phyloP scores from a whole-genome alignment of 1,139 yeast genomes.

The Protomyces arabidopsidicola region DNA sequence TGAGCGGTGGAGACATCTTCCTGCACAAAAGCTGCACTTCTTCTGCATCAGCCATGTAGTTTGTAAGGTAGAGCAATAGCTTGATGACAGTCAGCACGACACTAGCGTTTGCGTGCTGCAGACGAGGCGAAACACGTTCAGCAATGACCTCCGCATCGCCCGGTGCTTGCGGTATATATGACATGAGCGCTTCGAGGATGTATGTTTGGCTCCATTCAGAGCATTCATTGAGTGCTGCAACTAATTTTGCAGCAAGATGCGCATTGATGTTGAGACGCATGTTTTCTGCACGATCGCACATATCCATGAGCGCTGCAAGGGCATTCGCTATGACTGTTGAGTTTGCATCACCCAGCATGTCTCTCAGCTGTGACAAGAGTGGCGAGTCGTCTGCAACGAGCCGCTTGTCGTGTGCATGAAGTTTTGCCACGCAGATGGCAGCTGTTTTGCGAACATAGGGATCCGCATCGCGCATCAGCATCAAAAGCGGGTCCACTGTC shows the following conservation, averaged over 20 bases:
- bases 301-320: slow-evolving; percentile 60
- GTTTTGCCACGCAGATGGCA: slow-evolving; percentile 62
- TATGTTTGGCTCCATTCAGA: slow-evolving; percentile 81
- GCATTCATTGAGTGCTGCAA: slow-evolving; percentile 49
- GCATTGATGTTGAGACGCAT: slow-evolving; percentile 55
- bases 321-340: slow-evolving; percentile 68
- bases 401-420: slow-evolving; percentile 56
- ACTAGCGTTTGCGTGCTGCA: slow-evolving; percentile 77
- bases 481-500: slow-evolving; percentile 42
- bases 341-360: slow-evolving; percentile 52
- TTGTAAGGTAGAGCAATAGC: slow-evolving; percentile 63
- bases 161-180: slow-evolving; percentile 64
- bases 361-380: slow-evolving; percentile 46
- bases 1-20: slow-evolving; percentile 66
- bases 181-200: slow-evolving; percentile 62
- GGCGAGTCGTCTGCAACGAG: slow-evolving; percentile 44
- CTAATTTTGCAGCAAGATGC: slow-evolving; percentile 52
- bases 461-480: slow-evolving; percentile 50
- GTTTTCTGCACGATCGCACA: slow-evolving; percentile 54
- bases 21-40: slow-evolving; percentile 53
- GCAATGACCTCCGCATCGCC: slow-evolving; percentile 64
- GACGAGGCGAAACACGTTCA: slow-evolving; percentile 63
- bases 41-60: slow-evolving; percentile 51
- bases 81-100: slow-evolving; percentile 76
- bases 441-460: slow-evolving; percentile 66